Evolutionary conservation across 768 basidiomycete species (phyloP), one percentile per base, ranked within the genome.

Genomic region (Exidia glandulosa): DNA sequence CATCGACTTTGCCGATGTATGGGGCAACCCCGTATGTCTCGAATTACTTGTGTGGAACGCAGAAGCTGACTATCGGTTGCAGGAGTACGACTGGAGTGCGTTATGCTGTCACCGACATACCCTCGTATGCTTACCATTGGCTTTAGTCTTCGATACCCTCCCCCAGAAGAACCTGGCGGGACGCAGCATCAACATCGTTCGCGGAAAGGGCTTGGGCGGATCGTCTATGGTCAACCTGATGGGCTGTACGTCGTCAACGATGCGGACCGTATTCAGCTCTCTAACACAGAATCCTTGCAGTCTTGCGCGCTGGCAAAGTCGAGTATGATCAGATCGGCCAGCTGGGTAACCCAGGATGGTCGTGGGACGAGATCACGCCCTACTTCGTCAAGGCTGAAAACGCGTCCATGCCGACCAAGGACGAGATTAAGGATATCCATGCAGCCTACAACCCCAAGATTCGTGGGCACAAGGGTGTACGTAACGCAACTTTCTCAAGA

Each of bases 181-280:
- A 14, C 9, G 41, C 6, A 23, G 23, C 16, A 45, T 45, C 9
- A 14, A 14, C 41, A 19, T 30, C 14, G 41, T 32, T 36, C 64
- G 69, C 37, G 70, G 69, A 0, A 71, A 70, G 57, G 65, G 65
- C 9, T 56, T 71, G 6, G 71, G 81, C 2, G 80, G 81, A 2
- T 75, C 69, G 58, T 79, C 79, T 0, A 65, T 65, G 3, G 71
- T 79, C 29, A 82, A 82, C 61, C 76, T 77, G 61, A 66, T 69
- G 31, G 50, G 33, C n/a, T n/a, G n/a, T n/a, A n/a, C n/a, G n/a
- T n/a, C n/a, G n/a, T n/a, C n/a, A n/a, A n/a, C n/a, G n/a, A n/a
- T n/a, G n/a, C n/a, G n/a, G n/a, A n/a, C n/a, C n/a, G n/a, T n/a
- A n/a, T n/a, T n/a, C n/a, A n/a, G n/a, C n/a, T n/a, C n/a, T n/a